phyloP scores from a whole-genome alignment of 1,139 yeast genomes.

The Debaryomyces fabryi region DNA sequence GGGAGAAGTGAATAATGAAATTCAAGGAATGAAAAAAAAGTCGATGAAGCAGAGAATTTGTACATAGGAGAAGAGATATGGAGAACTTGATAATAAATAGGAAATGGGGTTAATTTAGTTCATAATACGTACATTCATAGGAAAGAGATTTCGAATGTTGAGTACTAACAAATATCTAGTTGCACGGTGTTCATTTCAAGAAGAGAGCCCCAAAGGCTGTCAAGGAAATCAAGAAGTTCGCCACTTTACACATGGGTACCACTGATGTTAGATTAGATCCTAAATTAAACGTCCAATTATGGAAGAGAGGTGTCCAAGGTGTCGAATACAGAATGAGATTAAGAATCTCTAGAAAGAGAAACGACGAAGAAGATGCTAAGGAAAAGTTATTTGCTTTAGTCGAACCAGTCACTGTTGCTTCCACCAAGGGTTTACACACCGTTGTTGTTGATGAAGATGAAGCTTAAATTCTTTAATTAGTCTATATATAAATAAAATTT shows the following conservation, averaged over 20 bases:
- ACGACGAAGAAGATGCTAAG: conserved; percentile 99
- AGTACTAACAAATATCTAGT: conserved; percentile 56
- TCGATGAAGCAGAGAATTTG: neutral
- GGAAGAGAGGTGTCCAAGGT: conserved; percentile 99
- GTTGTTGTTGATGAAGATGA: conserved; percentile 92
- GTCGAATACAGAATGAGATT: conserved; percentile 97
- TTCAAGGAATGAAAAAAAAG: neutral
- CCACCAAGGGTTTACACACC: conserved; percentile 97
- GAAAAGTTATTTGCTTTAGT: conserved; percentile 98
- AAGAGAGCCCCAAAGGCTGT: conserved; percentile 99
- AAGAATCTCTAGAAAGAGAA: conserved; percentile 99
- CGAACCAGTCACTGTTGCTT: conserved; percentile 93
- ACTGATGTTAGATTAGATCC: conserved; percentile 99
- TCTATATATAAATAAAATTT: conserved; percentile 11
- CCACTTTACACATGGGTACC: conserved; percentile 99
- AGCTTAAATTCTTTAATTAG: conserved; percentile 45
- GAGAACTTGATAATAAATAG: neutral
- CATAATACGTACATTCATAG: neutral
- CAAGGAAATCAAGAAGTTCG: conserved; percentile 98
- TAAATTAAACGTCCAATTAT: conserved; percentile 95
- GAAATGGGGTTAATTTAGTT: neutral
- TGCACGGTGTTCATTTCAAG: conserved; percentile 98
- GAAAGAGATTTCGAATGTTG: neutral
- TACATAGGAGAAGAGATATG: neutral
- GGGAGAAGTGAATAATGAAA: neutral